A percentile compares a stretch with the other conserved stretches of the same genome.
These are phyloP conservation scores for Saccharomycopsis capsularis DNA, from an alignment of 805 yeast species.

Conservation along the genomic window DNA sequence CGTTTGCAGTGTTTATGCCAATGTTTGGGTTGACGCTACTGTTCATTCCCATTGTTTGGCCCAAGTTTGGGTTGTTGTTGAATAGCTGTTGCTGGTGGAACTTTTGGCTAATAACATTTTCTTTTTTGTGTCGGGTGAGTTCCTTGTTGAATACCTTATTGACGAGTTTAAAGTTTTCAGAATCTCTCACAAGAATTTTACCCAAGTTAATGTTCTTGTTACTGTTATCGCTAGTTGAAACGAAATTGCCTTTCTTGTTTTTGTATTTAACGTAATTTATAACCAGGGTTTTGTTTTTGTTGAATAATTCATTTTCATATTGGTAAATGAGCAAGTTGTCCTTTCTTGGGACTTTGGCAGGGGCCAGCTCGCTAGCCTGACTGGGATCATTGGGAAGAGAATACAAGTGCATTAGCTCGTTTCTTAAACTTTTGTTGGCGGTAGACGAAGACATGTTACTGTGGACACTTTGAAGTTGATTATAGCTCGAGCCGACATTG, in stretches of 20 bases:
- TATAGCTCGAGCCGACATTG: neutral
- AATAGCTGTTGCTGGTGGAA: conserved; percentile 1
- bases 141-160: conserved; percentile 11
- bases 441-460: neutral
- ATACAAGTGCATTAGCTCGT: conserved; percentile 19
- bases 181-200: conserved; percentile 9
- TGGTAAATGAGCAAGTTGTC: conserved; percentile 18
- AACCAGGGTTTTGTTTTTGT: neutral
- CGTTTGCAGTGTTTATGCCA: neutral
- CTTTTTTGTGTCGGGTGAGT: neutral
- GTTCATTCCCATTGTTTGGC: neutral
- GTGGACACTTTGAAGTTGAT: conserved; percentile 14
- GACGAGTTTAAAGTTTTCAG: conserved; percentile 16
- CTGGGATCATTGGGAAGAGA: conserved; percentile 7
- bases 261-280: conserved; percentile 1
- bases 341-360: conserved; percentile 4
- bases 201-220: conserved; percentile 10
- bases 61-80: neutral
- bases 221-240: neutral
- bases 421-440: conserved; percentile 12
- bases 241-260: neutral
- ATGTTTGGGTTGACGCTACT: neutral
- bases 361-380: neutral
- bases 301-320: conserved; percentile 15
- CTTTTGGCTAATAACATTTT: neutral